These are phyloP conservation scores for Sporothrix brunneoviolacea DNA, from an alignment of 2,329 filamentous ascomycete species.

Conservation along the genomic window DNA sequence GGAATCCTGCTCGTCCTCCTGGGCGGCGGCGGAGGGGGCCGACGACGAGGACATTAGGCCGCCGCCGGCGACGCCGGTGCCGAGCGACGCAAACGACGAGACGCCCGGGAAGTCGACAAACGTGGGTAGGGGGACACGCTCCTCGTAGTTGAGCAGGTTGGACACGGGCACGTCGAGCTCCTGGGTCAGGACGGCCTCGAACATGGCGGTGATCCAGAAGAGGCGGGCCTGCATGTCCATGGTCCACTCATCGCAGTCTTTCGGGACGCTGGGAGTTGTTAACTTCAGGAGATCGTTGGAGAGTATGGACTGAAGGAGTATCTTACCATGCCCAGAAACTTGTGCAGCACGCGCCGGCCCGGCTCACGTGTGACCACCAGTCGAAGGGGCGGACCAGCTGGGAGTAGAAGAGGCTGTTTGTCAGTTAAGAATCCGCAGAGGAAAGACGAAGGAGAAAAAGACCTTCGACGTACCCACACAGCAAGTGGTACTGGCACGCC, in stretches of 20 bases:
- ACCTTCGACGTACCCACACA: conserved; percentile 42
- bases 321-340: conserved; percentile 37
- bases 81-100: conserved; percentile 7
- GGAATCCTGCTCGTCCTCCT: conserved; percentile 29
- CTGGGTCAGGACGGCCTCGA: conserved; percentile 48
- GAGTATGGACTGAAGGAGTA: background rate
- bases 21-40: background rate
- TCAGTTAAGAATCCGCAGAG: background rate
- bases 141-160: conserved; percentile 43
- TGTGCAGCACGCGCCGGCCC: conserved; percentile 44
- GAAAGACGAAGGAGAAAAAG: too few species aligned
- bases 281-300: background rate
- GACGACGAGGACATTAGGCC: too few species aligned
- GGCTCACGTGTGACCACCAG: conserved; percentile 46
- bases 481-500: conserved; percentile 45
- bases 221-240: conserved; percentile 49
- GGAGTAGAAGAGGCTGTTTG: conserved; percentile 29
- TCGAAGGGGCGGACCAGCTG: conserved; percentile 47
- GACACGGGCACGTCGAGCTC: conserved; percentile 46
- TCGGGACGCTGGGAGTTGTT: conserved; percentile 23
- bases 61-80: background rate
- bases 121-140: conserved; percentile 45
- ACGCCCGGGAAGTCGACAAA: conserved; percentile 29
- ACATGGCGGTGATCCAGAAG: conserved; percentile 50
- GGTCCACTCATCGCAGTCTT: conserved; percentile 44